These are phyloP conservation scores for Ganoderma lucidum DNA, from an alignment of 1,284 basidiomycete species.

Conservation along the genomic window DNA sequence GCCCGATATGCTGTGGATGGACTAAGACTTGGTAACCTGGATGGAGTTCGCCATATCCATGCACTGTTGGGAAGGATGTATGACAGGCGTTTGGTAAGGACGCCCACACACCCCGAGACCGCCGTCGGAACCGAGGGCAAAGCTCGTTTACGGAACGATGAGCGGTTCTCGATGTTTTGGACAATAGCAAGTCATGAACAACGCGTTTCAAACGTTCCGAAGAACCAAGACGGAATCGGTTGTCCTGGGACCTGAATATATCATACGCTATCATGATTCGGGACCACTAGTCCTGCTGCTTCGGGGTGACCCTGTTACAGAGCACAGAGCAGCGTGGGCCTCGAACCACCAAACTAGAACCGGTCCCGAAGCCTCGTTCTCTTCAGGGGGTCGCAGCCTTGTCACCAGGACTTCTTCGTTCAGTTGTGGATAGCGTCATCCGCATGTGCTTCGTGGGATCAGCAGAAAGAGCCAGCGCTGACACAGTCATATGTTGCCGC, in stretches of 20 bases:
- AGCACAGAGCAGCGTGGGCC: background rate
- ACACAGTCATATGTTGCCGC: no score
- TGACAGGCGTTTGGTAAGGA: background rate
- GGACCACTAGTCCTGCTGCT: background rate
- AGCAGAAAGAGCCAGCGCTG: no score
- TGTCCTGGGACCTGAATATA: background rate
- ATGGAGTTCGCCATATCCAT: background rate
- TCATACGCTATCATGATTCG: background rate
- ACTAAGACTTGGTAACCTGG: background rate
- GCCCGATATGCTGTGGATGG: background rate
- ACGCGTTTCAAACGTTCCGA: background rate
- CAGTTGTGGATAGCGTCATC: no score
- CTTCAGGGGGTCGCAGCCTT: background rate
- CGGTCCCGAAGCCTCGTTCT: background rate
- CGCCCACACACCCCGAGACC: background rate
- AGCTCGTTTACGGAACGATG: background rate
- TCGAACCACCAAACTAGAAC: background rate
- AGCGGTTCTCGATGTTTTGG: background rate
- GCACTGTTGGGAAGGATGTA: background rate
- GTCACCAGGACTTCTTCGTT: background rate
- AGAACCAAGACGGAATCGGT: background rate
- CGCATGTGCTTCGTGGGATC: no score
- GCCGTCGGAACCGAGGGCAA: background rate
- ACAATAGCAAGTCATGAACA: background rate
- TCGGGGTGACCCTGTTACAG: background rate